A percentile compares a stretch with the other conserved stretches of the same genome.
phyloP scores from a whole-genome alignment of 1,139 yeast species.

The Zygosaccharomyces pseudobailii region DNA sequence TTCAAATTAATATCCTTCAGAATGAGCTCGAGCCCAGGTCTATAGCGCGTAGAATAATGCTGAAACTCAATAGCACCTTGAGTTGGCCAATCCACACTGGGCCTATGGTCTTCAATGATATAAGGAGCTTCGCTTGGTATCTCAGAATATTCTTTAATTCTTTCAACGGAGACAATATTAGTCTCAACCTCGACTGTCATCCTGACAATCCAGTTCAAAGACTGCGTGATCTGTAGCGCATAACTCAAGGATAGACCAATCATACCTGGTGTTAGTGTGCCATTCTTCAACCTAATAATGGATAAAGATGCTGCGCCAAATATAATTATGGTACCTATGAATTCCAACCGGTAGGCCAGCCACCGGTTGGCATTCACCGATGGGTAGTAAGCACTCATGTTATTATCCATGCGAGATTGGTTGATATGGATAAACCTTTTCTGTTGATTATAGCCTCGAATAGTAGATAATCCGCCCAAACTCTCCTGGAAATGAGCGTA shows the following conservation, averaged over 20 bases:
- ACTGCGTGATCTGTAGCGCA: conserved; percentile 86
- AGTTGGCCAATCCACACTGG: conserved; percentile 70
- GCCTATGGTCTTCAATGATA: conserved; percentile 63
- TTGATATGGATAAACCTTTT: conserved; percentile 69
- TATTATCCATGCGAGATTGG: conserved; percentile 72
- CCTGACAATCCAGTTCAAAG: conserved; percentile 94
- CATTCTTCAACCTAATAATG: conserved; percentile 61
- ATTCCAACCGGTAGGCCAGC: conserved; percentile 91
- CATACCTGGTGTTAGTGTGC: conserved; percentile 76
- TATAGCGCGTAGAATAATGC: conserved; percentile 76
- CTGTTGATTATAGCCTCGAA: conserved; percentile 81
- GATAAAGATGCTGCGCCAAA: conserved; percentile 81
- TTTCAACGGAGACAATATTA: conserved; percentile 92
- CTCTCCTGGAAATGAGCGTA: conserved; percentile 97
- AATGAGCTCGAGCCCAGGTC: conserved; percentile 79
- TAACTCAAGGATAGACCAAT: conserved; percentile 92
- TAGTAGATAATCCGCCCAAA: conserved; percentile 80
- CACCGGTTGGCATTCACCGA: conserved; percentile 93
- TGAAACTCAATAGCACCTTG: conserved; percentile 67
- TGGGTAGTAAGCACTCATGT: conserved; percentile 90
- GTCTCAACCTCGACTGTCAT: conserved; percentile 98
- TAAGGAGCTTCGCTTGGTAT: conserved; percentile 80
- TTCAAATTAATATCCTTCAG: conserved; percentile 64
- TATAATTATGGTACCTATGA: conserved; percentile 82
- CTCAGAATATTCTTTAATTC: conserved; percentile 80